Percentiles rank a stretch among this genome's conserved stretches.
phyloP scores from a whole-genome alignment of 2,329 filamentous ascomycete species.

The Ceratocystis variospora region DNA sequence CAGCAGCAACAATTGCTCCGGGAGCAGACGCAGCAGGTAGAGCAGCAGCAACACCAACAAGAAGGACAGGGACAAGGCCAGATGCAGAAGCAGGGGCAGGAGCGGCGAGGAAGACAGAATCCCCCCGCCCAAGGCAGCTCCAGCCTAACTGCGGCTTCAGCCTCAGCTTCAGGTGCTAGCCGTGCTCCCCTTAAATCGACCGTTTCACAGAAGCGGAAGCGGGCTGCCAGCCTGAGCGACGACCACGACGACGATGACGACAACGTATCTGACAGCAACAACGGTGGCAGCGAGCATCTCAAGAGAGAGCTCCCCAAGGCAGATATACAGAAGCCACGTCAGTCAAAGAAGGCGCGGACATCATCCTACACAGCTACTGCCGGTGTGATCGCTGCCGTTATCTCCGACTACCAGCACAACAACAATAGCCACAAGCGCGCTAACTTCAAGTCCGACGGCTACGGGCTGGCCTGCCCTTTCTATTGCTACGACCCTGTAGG shows the following conservation, averaged over 20 bases:
- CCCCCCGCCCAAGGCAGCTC: background rate
- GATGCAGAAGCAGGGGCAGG: background rate
- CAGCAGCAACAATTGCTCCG: background rate
- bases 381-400: background rate
- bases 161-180: background rate
- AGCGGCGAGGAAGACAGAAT: background rate
- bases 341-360: conserved; percentile 5
- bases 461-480: conserved; percentile 22
- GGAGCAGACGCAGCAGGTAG: background rate
- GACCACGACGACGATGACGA: conserved; percentile 5
- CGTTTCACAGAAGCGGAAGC: conserved; percentile 7
- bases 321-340: background rate
- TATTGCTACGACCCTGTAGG: conserved; percentile 21
- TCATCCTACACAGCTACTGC: background rate
- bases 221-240: background rate
- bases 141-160: background rate
- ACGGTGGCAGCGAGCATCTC: background rate
- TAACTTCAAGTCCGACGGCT: conserved; percentile 15
- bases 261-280: background rate
- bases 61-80: background rate
- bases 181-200: conserved; percentile 4
- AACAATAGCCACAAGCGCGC: conserved; percentile 14
- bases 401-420: conserved; percentile 1
- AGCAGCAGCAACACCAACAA: background rate
- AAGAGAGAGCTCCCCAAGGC: background rate